A percentile compares a stretch with the other conserved stretches of the same genome.
These are phyloP conservation scores for Ogataea nitratoaversa DNA, from an alignment of 805 yeast genomes.

Conservation along the genomic window DNA sequence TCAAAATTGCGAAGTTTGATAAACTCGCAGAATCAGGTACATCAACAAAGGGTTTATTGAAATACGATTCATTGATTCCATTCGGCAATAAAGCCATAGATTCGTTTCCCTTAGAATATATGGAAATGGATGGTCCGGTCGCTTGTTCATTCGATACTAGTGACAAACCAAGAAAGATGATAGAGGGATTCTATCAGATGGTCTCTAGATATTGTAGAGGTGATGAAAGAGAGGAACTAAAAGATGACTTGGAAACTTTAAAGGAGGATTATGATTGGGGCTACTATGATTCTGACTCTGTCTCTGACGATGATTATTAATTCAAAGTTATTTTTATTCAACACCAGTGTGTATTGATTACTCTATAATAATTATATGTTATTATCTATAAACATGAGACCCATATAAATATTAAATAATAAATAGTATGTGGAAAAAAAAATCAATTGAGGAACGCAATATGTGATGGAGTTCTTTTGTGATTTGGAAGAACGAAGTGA, in stretches of 20 bases:
- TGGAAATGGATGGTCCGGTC: conserved; percentile 4
- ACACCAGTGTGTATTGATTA: no score
- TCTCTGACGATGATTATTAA: conserved; percentile 30
- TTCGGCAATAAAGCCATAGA: conserved; percentile 21
- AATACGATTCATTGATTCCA: conserved; percentile 9
- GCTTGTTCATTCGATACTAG: conserved; percentile 20
- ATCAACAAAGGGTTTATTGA: conserved; percentile 9
- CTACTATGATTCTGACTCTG: conserved; percentile 43
- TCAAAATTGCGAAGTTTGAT: conserved; percentile 7
- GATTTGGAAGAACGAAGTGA: background rate
- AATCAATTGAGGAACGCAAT: background rate
- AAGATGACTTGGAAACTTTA: conserved; percentile 42
- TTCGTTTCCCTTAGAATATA: conserved; percentile 31
- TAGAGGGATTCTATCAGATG: conserved; percentile 22
- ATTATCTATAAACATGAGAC: conserved; percentile 2
- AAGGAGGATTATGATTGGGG: conserved; percentile 49
- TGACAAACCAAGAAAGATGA: conserved; percentile 19
- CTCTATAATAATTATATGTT: background rate
- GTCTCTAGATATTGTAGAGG: conserved; percentile 27
- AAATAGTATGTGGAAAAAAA: background rate
- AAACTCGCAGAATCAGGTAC: conserved; percentile 16
- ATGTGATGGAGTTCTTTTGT: background rate
- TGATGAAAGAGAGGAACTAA: conserved; percentile 52
- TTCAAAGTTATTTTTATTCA: no score
- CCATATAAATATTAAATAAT: background rate